Base-by-base conservation (phyloP, 2,329 filamentous ascomycete genomes). In the Intubia oerlemansii region DNA sequence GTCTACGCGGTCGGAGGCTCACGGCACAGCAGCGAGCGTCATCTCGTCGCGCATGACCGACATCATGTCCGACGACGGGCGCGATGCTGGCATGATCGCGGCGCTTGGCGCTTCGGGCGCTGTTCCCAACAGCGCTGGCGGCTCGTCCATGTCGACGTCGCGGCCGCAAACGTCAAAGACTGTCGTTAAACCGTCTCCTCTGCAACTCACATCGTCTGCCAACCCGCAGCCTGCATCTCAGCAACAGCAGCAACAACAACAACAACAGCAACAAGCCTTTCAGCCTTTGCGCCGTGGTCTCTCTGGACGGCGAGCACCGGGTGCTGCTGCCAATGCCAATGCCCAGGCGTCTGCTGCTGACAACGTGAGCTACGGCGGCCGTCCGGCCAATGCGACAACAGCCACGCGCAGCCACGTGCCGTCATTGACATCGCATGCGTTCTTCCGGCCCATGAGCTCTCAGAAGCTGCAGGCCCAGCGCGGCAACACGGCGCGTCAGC, bases 361-460 rank as follows among this genome's bases (percentile, higher is more conserved):
- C 6, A 15, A 21, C 8, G 19, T 25, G 12, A 34, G 31, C 2
- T 36, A 36, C 18, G 60, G 48, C 45, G 68, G 50, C 39, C 62
- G 62, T 38, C 74, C 58, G 30, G 61, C 58, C 11, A 85, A 73
- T 38, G 62, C 78, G 24, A 60, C 75, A n/a, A n/a, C n/a, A n/a
- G n/a, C n/a, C 25, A 82, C 74, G 45, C 67, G 74, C 43, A 88
- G 79, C 24, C 88, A 98, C 57, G 82, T 91, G 13, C 84, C 88
- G 2, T 82, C 77, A 2, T 56, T 98, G 30, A 75, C 81, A 3
- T 82, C 81, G 11, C 77, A 85, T 44, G 85, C 80, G 30, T 95
- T 98, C 54, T 92, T 91, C 46, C 76, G 75, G 14, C 88, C 88
- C 22, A 91, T 98, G 81, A 95, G 84, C 53, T 91, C 85, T 15